Evolutionary conservation across 441 rosid species (phyloP), one percentile per base, ranked within the genome.

Genomic region (Gossypium armourianum): DNA sequence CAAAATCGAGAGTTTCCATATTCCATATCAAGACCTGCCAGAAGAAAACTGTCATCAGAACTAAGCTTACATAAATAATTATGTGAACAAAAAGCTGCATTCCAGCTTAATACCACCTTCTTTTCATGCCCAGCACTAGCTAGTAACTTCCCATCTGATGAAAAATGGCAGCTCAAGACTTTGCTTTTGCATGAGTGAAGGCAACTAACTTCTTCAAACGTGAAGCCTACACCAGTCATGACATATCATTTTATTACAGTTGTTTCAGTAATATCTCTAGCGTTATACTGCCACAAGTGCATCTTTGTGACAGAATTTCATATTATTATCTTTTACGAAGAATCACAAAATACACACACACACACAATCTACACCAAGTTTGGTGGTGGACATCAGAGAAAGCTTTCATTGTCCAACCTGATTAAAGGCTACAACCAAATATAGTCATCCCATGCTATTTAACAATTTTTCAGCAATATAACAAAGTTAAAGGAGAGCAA

Each of bases 81-180:
- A n/a, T 9, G 59, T 8, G 19, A 70, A 68, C 12, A 54, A 65
- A 36, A 7, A 6, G 29, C 29, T 23, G 13, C 65, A 67, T 56
- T 71, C 13, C 62, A 70, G 4, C 52, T 62, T 69, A 55, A 29
- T 28, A 69, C 43, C 19, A 82, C 87, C 79, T 80, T 80, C 76
- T 82, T 82, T 20, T 84, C 85, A 64, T 78, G 80, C 45, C 85
- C 85, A 28, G 78, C 84, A 57, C 74, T 77, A 47, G 85, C 87
- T 69, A 84, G 74, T 62, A 80, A 20, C 59, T 64, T 77, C 47
- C 87, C 85, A 71, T 82, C 80, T 45, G 85, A 82, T 26, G 87
- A 84, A 75, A 82, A 84, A 68, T 78, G 78, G 68, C 87, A 84
- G 75, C 83, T 78, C 49, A 55, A 3, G 20, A 82, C 74, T 74